These are phyloP conservation scores for Sclerotinia minor DNA, from an alignment of 2,329 filamentous ascomycete genomes.

Conservation along the genomic window DNA sequence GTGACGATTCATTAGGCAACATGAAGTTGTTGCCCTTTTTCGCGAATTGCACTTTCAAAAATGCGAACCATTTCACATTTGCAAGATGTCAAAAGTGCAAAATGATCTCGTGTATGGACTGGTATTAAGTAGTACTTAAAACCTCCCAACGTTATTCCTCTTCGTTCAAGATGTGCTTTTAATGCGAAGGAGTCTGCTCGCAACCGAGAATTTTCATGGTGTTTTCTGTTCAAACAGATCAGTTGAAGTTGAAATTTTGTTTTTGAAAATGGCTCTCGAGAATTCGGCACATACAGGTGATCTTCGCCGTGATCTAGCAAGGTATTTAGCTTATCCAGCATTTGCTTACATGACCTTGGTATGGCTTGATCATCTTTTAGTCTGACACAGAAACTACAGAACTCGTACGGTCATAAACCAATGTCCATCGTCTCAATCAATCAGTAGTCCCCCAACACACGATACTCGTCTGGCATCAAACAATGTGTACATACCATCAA, in stretches of 20 bases:
- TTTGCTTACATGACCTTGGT: background rate
- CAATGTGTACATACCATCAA: background rate
- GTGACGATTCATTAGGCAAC: slow-evolving; percentile 19
- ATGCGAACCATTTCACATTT: slow-evolving; percentile 21
- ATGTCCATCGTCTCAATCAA: background rate
- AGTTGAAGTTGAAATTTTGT: background rate
- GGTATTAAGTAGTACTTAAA: background rate
- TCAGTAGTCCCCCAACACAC: background rate
- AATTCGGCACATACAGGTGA: background rate
- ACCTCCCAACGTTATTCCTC: background rate
- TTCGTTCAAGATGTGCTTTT: background rate
- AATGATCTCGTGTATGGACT: background rate
- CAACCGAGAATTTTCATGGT: background rate
- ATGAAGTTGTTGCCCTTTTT: slow-evolving; percentile 6
- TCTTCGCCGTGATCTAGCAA: slow-evolving; percentile 14
- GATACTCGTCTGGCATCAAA: background rate
- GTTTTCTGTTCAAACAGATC: background rate
- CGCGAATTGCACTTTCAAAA: slow-evolving; percentile 17
- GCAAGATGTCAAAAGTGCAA: slow-evolving; percentile 17
- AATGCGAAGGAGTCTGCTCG: slow-evolving; percentile 2
- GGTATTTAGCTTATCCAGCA: slow-evolving; percentile 19
- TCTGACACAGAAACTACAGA: slow-evolving; percentile 8
- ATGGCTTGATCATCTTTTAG: background rate
- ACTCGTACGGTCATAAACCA: background rate
- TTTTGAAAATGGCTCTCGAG: background rate